Evolutionary conservation across 2,329 filamentous ascomycete species (phyloP).

Genomic region (Epichloe sp.): DNA sequence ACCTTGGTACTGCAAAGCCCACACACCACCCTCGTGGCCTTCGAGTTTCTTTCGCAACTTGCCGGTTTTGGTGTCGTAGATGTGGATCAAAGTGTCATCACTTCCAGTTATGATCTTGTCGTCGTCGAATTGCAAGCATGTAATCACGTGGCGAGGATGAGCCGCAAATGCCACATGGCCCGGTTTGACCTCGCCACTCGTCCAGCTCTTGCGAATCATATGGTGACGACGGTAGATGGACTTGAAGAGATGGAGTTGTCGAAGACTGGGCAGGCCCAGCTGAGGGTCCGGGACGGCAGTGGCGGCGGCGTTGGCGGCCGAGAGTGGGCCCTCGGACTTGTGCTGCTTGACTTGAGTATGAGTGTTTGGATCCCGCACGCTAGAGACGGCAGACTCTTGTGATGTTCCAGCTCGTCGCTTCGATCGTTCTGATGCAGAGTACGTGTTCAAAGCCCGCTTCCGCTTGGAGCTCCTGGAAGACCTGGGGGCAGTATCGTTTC

Average conservation of each 20-base stretch:
- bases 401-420: slow-evolving; percentile 37
- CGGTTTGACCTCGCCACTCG: slow-evolving; percentile 70
- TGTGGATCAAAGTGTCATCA: slow-evolving; percentile 93
- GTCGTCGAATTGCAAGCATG: slow-evolving; percentile 91
- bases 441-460: slow-evolving; percentile 37
- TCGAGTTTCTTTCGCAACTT: slow-evolving; percentile 70
- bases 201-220: slow-evolving; percentile 87
- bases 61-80: slow-evolving; percentile 94
- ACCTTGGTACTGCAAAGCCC: slow-evolving; percentile 92
- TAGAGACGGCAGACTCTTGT: slow-evolving; percentile 26
- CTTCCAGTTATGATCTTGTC: slow-evolving; percentile 97
- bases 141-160: slow-evolving; percentile 91
- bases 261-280: slow-evolving; percentile 64
- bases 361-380: slow-evolving; percentile 26
- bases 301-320: slow-evolving; percentile 74
- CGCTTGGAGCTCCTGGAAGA: slow-evolving; percentile 38
- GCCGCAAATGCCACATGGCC: slow-evolving; percentile 92
- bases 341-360: slow-evolving; percentile 31
- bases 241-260: slow-evolving; percentile 86
- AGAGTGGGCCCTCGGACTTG: slow-evolving; percentile 70
- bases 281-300: slow-evolving; percentile 69
- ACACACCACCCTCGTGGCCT: slow-evolving; percentile 93
- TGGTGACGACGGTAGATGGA: slow-evolving; percentile 88
- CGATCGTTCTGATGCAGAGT: slow-evolving; percentile 33
- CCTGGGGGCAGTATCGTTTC: slow-evolving; percentile 29